These are phyloP conservation scores for Blastomyces emzantsi DNA, from an alignment of 2,329 filamentous ascomycete species.

Conservation along the genomic window DNA sequence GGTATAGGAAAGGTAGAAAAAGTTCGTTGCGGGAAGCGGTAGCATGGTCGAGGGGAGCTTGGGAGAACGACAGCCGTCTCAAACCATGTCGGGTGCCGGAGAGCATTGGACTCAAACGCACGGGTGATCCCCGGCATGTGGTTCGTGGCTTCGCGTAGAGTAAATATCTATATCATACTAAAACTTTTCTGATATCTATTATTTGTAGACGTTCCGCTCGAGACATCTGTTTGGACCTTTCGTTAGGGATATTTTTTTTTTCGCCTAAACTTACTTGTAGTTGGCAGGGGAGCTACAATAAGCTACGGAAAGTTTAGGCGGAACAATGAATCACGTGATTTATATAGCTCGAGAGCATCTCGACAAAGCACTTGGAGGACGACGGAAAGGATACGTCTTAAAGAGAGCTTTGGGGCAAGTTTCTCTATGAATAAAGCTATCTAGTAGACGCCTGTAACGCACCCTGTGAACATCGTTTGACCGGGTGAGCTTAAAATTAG, in stretches of 20 bases:
- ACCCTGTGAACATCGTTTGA: not conserved
- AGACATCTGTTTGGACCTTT: constrained; percentile 9
- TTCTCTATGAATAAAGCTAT: not conserved
- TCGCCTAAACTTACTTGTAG: not conserved
- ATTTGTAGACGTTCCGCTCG: not conserved
- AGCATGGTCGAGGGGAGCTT: constrained; percentile 28
- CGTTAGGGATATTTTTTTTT: not conserved
- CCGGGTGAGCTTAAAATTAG: not conserved
- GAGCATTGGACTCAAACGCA: constrained; percentile 30
- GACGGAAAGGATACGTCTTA: not conserved
- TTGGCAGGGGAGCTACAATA: not conserved
- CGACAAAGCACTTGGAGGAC: not conserved
- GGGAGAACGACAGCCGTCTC: constrained; percentile 28
- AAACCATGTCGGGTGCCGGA: constrained; percentile 35
- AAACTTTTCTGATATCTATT: not conserved
- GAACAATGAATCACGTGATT: not conserved
- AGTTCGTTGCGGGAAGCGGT: constrained; percentile 33
- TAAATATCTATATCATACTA: not conserved
- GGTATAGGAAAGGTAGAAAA: constrained; percentile 38
- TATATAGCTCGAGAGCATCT: not conserved
- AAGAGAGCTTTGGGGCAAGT: not conserved
- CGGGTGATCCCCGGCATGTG: constrained; percentile 3
- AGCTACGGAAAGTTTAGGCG: not conserved
- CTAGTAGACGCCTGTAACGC: not conserved
- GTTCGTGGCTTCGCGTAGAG: constrained; percentile 6